Evolutionary conservation across 1,284 basidiomycete genomes (phyloP), one percentile per base, ranked within the genome.

Genomic region (Ustilago lituana): DNA sequence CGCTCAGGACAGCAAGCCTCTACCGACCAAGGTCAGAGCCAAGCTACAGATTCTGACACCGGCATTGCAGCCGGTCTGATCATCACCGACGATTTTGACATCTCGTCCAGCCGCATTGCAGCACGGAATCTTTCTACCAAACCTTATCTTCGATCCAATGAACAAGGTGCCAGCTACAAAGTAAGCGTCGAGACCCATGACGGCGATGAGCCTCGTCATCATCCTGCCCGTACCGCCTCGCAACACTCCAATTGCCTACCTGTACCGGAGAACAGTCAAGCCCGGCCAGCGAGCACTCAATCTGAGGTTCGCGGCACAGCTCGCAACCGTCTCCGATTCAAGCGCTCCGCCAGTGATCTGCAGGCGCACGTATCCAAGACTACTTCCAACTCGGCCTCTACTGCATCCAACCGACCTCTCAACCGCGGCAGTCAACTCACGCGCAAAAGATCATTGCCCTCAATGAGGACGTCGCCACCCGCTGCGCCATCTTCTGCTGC

Each of bases 21-120:
- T 17, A 15, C 37, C 33, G 40, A 40, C 1, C 27, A 48, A 0
- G 22, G 19, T 10, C 37, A 53, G 4, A 3, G 37, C 32, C 63
- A 52, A n/a, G 29, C 36, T 10, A 37, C 47, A 5, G 69, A 69
- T 37, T 40, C 57, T 6, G 75, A 77, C 23, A 47, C 59, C 1
- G 71, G 73, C 38, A 55, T 77, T 26, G 65, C 71, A 15, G 64
- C 58, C 6, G 76, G 76, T 6, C 52, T 77, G 14, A 46, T 77
- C 31, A 77, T 77, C 46, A 73, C 74, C 5, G 76, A 77, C 41
- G 74, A 77, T 39, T 49, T 76, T 29, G 76, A 77, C 37, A 54
- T 77, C 9, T 76, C 74, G 15, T 56, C 75, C 2, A 71, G 71
- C 47, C 64, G 76, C 22, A 66, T 77, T 23, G 51, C 51, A 29